A percentile compares a stretch with the other conserved stretches of the same genome.
Evolutionary conservation across 2,329 filamentous ascomycete species (phyloP).

Genomic region (Aspergillus terreus): DNA sequence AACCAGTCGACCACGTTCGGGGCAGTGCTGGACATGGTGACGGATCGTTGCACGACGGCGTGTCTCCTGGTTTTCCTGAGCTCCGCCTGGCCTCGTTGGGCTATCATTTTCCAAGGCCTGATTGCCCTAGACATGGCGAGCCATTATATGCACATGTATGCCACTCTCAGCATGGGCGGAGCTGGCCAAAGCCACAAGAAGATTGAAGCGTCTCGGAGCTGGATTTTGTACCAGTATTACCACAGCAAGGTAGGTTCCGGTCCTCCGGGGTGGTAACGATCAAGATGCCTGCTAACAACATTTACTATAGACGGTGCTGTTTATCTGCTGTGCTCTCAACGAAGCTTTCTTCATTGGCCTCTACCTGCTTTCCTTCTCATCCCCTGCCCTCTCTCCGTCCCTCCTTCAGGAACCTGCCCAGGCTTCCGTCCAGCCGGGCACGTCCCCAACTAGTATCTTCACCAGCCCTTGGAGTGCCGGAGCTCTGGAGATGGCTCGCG

Average conservation of each 20-base stretch:
- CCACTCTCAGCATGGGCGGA: conserved; percentile 83
- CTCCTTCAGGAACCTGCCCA: conserved; percentile 63
- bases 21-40: conserved; percentile 98
- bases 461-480: conserved; percentile 87
- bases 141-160: conserved; percentile 99
- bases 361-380: conserved; percentile 96
- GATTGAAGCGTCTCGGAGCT: conserved; percentile 81
- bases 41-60: conserved; percentile 92
- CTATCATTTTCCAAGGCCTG: conserved; percentile 88
- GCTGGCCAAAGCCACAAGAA: conserved; percentile 84
- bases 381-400: conserved; percentile 80
- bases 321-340: conserved; percentile 84
- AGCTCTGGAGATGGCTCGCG: conserved; percentile 85
- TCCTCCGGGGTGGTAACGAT: neutral
- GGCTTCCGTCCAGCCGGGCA: conserved; percentile 59
- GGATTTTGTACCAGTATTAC: conserved; percentile 92
- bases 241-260: conserved; percentile 79
- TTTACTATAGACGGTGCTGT: conserved; percentile 70
- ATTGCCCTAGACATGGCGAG: conserved; percentile 91
- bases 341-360: conserved; percentile 98
- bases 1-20: conserved; percentile 94
- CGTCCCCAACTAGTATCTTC: conserved; percentile 68
- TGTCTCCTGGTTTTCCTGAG: conserved; percentile 93
- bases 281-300: conserved; percentile 6
- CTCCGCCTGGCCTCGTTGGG: conserved; percentile 90